Percentiles rank a stretch among this genome's conserved stretches.
phyloP scores from a whole-genome alignment of 1,139 yeast genomes.

The Ogataea hybrid region DNA sequence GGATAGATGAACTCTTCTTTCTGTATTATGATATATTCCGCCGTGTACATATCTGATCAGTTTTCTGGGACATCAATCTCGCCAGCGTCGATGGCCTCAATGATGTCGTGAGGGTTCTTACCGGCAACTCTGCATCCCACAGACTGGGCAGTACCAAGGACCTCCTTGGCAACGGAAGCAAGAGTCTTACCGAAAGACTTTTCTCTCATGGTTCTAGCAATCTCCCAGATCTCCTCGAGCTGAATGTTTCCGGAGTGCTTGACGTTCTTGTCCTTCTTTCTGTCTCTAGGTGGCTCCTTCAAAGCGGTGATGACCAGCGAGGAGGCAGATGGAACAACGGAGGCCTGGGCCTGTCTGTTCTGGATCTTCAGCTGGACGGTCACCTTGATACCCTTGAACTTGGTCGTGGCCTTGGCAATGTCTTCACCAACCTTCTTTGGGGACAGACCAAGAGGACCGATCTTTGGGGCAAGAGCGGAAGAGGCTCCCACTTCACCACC shows the following conservation, averaged over 20 bases:
- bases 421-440: conserved; percentile 99
- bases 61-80: conserved; percentile 94
- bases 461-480: conserved; percentile 99
- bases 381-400: conserved; percentile 98
- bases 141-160: conserved; percentile 99
- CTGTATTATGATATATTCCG: conserved; percentile 23
- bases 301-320: conserved; percentile 98
- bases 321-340: conserved; percentile 99
- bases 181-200: conserved; percentile 98
- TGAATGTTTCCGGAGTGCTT: conserved; percentile 99
- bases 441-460: conserved; percentile 99
- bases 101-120: conserved; percentile 99
- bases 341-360: conserved; percentile 99
- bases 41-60: conserved; percentile 40
- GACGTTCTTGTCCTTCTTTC: conserved; percentile 99
- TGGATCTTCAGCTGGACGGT: conserved; percentile 98
- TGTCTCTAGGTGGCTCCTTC: conserved; percentile 99
- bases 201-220: conserved; percentile 97
- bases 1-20: conserved; percentile 16
- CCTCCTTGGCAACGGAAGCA: conserved; percentile 97
- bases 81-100: conserved; percentile 97
- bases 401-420: conserved; percentile 99
- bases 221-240: conserved; percentile 93
- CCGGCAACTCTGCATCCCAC: conserved; percentile 99
- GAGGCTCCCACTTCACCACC: conserved; percentile 99